Conservation (phyloP, 345 rosid species). For the Citrus glauca region DNA sequence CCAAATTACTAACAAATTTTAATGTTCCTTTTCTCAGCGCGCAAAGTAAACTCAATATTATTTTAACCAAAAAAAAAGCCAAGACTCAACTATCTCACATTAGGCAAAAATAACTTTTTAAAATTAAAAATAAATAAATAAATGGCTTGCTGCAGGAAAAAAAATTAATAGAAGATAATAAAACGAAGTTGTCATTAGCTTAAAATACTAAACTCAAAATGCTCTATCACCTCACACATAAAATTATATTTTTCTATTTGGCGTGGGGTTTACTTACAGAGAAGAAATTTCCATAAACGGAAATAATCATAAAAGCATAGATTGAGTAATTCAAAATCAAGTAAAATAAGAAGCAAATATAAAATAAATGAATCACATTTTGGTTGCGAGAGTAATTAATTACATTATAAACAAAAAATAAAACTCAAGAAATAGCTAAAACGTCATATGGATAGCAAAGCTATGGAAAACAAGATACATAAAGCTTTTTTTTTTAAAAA, state of each 20-base stretch:
- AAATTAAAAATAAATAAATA: not conserved
- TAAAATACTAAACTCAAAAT: not conserved
- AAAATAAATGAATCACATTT: not conserved
- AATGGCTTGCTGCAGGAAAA: not conserved
- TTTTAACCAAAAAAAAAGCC: not conserved
- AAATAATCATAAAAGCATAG: not conserved
- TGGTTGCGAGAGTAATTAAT: too few species aligned
- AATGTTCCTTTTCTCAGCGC: not conserved
- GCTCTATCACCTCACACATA: not conserved
- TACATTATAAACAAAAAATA: not conserved
- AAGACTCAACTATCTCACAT: not conserved
- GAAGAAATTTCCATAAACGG: not conserved
- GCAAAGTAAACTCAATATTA: not conserved
- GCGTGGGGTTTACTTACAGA: constrained; percentile 16
- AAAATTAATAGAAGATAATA: not conserved
- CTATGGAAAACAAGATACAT: not conserved
- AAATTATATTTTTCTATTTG: too few species aligned
- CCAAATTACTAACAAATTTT: not conserved
- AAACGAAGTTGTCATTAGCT: not conserved
- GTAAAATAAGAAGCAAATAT: not conserved
- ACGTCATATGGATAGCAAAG: not conserved
- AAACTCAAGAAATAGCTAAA: not conserved
- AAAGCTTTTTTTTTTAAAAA: too few species aligned
- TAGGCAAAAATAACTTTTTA: not conserved
- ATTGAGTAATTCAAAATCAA: not conserved